Evolutionary conservation across 257 asterid genomes (phyloP).

Genomic region (Nicotiana tabacum): DNA sequence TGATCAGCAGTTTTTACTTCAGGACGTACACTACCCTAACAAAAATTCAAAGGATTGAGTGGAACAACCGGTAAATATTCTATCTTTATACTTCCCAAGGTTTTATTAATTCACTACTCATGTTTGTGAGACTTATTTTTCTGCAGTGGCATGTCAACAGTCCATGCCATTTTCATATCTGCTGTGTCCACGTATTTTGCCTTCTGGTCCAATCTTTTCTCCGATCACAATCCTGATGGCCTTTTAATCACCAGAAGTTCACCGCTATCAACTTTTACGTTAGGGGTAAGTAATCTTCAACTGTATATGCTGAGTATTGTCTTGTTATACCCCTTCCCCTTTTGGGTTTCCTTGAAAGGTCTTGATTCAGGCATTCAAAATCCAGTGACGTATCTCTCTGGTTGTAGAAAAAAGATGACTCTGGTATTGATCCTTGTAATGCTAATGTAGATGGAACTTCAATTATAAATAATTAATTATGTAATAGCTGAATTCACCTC

Average conservation of each 20-base stretch:
- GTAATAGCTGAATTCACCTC: neutral
- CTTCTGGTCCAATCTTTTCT: slow-evolving; percentile 82
- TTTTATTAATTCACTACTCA: slow-evolving; percentile 23
- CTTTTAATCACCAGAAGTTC: slow-evolving; percentile 65
- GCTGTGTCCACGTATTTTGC: slow-evolving; percentile 69
- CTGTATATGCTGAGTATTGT: neutral
- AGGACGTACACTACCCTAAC: slow-evolving; percentile 70
- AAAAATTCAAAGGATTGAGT: slow-evolving; percentile 71
- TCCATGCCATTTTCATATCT: slow-evolving; percentile 84
- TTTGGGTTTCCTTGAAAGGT: neutral
- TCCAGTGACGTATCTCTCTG: neutral
- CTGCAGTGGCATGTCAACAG: slow-evolving; percentile 86
- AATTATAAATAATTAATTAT: neutral
- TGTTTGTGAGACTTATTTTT: slow-evolving; percentile 17
- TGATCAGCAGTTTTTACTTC: slow-evolving; percentile 74
- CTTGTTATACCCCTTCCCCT: slow-evolving; percentile 11
- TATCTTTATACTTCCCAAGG: neutral
- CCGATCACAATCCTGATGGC: slow-evolving; percentile 48
- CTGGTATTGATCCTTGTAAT: neutral
- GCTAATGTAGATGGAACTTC: neutral
- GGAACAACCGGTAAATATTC: slow-evolving; percentile 83
- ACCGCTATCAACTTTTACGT: slow-evolving; percentile 60
- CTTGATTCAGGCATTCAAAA: neutral
- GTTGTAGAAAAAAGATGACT: neutral
- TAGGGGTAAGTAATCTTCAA: slow-evolving; percentile 58